Evolutionary conservation across 306 rosid species (phyloP).

Genomic region (Boehmeria nivea): DNA sequence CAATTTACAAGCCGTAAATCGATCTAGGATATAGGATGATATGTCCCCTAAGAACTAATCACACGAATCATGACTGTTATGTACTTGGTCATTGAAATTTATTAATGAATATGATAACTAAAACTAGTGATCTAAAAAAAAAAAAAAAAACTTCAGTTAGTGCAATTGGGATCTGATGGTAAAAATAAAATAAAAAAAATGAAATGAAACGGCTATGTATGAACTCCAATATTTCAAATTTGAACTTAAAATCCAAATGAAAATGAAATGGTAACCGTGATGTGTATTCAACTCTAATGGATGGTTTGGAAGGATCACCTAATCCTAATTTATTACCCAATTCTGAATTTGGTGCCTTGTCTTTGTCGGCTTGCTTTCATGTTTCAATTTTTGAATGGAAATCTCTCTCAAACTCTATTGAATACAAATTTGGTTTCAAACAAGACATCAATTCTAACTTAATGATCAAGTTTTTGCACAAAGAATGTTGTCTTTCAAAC

Average conservation of each 20-base stretch:
- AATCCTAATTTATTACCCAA: slow-evolving; percentile 17
- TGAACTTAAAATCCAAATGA: slow-evolving; percentile 16
- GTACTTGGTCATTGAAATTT: background rate
- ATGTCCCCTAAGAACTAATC: background rate
- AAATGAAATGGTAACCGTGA: slow-evolving; percentile 23
- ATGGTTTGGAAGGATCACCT: slow-evolving; percentile 14
- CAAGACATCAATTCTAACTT: background rate
- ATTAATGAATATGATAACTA: background rate
- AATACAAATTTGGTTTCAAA: background rate
- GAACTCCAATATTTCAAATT: slow-evolving; percentile 1
- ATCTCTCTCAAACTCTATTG: background rate
- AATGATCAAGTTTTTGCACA: background rate
- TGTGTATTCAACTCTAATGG: background rate
- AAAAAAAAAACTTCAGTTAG: no score
- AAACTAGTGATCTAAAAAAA: no score
- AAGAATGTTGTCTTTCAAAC: background rate
- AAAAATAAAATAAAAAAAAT: no score
- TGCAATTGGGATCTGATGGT: no score
- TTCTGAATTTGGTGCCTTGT: slow-evolving; percentile 21
- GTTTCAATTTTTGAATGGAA: slow-evolving; percentile 7
- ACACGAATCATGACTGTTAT: background rate
- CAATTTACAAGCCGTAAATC: background rate
- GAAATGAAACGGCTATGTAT: background rate
- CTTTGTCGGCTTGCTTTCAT: slow-evolving; percentile 17
- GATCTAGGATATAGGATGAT: background rate